Base-by-base conservation (phyloP, 345 rosid species). In the Citrus glauca region DNA sequence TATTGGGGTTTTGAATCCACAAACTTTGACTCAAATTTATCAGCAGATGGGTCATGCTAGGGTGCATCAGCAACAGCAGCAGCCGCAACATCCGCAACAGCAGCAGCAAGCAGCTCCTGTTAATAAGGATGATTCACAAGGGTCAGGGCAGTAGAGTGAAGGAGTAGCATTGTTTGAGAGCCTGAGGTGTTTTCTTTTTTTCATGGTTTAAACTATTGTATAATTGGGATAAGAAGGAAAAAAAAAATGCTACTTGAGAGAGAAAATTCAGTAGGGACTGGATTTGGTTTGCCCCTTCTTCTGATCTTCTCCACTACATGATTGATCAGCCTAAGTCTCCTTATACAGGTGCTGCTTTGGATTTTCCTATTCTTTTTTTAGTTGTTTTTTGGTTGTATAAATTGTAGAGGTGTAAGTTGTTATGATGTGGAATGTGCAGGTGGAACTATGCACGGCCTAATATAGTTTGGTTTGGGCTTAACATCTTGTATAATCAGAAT, bases 41-140 rank as follows among this genome's bases (percentile, higher is more conserved):
- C 98, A 95, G 85, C 98, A 95, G 87, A 90, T 91, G 90, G 87
- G 93, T 57, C 97, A 93, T 65, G 90, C 84, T 71, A 88, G 90
- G 81, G 78, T 83, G 79, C 87, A 80, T 6, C 89, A 83, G 50
- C 90, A 88, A 4, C 87, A 81, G 37, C 91, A 86, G 11, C 92
- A 84, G 65, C 79, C 80, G 60, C 50, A 40, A 40, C 48, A 42
- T 10, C 50, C 14, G 16, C 80, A 72, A 9, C 77, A 80, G 32
- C 87, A 89, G 57, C 85, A 85, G 73, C 89, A 87, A 64, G 88
- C 86, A 79, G 77, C 86, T 74, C 84, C 85, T 80, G 78, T 89
- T 78, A 70, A 71, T 48, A 89, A 93, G 75, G 98, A 93, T 87
- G 93, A 94, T 78, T 93, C 98, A 75, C 97, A 89, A 87, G 98